phyloP scores from a whole-genome alignment of 2,329 filamentous ascomycete genomes.

The Lasiodiplodia hormozganensis region DNA sequence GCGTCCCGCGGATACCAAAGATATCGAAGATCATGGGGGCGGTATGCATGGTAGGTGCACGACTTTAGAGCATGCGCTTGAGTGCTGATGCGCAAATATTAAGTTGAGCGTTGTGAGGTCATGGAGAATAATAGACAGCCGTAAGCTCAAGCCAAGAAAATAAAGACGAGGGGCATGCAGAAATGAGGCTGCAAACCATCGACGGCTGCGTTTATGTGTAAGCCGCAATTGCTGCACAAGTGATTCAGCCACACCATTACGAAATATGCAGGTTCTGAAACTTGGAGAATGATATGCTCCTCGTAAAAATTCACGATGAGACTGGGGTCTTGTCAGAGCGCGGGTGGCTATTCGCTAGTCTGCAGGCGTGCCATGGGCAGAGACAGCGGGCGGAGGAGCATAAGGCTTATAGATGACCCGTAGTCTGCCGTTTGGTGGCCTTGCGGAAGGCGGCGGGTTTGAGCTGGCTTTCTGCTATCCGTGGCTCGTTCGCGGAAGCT shows the following conservation, averaged over 20 bases:
- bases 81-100: neutral
- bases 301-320: too few species aligned
- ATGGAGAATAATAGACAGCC: neutral
- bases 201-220: neutral
- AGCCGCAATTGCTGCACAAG: neutral
- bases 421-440: conserved; percentile 9
- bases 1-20: neutral
- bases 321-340: neutral
- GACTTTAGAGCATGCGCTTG: neutral
- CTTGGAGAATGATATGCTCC: neutral
- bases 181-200: neutral
- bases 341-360: neutral
- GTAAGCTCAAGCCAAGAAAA: neutral
- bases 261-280: neutral
- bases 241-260: too few species aligned
- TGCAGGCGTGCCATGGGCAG: neutral
- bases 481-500: neutral
- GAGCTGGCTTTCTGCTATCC: neutral
- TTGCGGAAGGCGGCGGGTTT: conserved; percentile 14
- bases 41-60: neutral
- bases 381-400: neutral
- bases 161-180: neutral
- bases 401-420: conserved; percentile 15
- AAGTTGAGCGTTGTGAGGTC: neutral
- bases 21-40: neutral